Base-by-base conservation (phyloP, 441 rosid genomes). In the Adansonia gregorii region DNA sequence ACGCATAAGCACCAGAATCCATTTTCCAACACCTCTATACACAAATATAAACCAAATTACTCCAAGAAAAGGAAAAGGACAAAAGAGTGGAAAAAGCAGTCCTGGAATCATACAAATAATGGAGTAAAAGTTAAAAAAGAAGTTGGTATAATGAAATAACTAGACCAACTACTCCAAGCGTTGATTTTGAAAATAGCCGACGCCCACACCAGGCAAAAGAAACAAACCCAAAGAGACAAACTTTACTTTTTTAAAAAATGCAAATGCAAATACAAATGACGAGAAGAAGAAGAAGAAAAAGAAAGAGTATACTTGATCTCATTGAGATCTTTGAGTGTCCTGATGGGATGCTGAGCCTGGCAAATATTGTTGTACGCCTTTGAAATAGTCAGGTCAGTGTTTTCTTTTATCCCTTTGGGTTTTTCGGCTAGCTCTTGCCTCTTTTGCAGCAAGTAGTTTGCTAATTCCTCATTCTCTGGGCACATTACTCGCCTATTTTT, bases 21-120 rank as follows among this genome's bases (percentile, higher is more conserved):
- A 95, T 78, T 93, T 92, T 24, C 99, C 99, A 17, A 93, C 88
- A 39, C 99, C 98, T 92, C 97, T 95, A 67, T 27, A 75, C 73
- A 76, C 52, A 58, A 73, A 58, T 14, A 9, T 8, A 61, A 55
- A 63, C 67, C 79, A 70, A 24, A 61, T 31, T 19, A 69, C 31
- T 61, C 65, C 69, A 69, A 59, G 72, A 64, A 31, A 45, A 3
- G 1, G 11, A 24, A 66, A 39, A n/a, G 6, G 43, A 41, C 20
- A 66, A 66, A 41, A n/a, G 51, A 66, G 15, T 17, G 31, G 31
- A 4, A 66, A 8, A 8, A 27, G 8, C 22, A 12, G 11, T 46
- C 6, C 8, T 10, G 6, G 9, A n/a, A 10, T 45, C 31, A 43
- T 19, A 39, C 19, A 39, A 66, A 20, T 41, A 66, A 8, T 14